Conservation (phyloP, 169 alveolate species). For the Eimeria mitis region DNA sequence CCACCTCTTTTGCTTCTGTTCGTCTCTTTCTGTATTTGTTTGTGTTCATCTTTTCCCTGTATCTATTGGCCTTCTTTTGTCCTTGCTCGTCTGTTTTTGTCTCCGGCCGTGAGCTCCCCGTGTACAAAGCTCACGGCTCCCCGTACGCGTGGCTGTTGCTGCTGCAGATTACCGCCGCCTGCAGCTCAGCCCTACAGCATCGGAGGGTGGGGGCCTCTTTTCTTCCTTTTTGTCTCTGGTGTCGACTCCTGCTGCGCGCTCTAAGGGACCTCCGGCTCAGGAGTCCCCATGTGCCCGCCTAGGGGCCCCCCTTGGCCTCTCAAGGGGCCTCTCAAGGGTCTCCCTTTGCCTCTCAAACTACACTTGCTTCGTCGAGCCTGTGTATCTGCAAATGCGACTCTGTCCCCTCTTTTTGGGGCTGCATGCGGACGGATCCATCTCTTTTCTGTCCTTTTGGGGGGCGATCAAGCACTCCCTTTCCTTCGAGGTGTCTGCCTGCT, state of each 20-base stretch:
- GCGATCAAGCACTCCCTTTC: slow-evolving; percentile 54
- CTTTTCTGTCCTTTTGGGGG: slow-evolving; percentile 56
- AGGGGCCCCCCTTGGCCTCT: background rate
- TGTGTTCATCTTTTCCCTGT: background rate
- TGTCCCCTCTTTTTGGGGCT: slow-evolving; percentile 61
- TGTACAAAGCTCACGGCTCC: background rate
- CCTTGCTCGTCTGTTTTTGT: background rate
- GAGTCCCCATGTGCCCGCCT: background rate
- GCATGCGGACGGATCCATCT: slow-evolving; percentile 74
- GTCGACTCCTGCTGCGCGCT: background rate
- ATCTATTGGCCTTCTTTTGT: background rate
- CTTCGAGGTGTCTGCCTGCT: slow-evolving; percentile 54
- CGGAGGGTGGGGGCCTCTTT: background rate
- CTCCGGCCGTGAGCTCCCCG: background rate
- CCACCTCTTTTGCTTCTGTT: background rate
- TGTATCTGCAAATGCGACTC: slow-evolving; percentile 74
- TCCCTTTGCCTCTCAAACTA: slow-evolving; percentile 48
- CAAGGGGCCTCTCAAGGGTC: slow-evolving; percentile 32
- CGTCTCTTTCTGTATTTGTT: background rate
- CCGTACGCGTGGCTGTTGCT: background rate
- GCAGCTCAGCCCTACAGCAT: slow-evolving; percentile 31
- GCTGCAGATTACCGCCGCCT: slow-evolving; percentile 77
- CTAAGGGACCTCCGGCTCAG: background rate
- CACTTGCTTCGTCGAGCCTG: slow-evolving; percentile 73
- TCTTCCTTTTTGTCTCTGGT: slow-evolving; percentile 31